Base-by-base conservation (phyloP, 257 asterid species). In the Leptodermis oblonga region DNA sequence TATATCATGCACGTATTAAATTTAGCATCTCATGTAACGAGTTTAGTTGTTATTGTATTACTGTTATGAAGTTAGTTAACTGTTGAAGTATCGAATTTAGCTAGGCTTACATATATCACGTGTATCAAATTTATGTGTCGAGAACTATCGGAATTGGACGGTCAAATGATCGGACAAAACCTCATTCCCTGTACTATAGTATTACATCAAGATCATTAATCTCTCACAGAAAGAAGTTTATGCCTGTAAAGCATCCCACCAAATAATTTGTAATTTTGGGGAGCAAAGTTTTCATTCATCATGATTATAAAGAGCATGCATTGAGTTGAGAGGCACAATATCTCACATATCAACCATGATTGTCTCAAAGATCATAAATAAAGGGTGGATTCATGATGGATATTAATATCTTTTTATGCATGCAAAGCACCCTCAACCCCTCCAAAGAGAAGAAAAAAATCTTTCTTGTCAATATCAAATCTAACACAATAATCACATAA, bases 231-330 rank as follows among this genome's bases (percentile, higher is more conserved):
- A 49, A 8, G 55, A 49, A 49, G 55, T 49, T 49, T 39, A 17
- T 2, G n/a, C n/a, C 60, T 30, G 33, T 23, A 54, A 10, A 23
- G 60, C 60, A 22, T 54, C 58, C 23, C 60, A 8, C 33, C 26
- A 25, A 10, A 55, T 15, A 10, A 54, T 25, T 1, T 25, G 12
- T 26, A 26, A 26, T 26, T 55, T 55, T 55, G 36, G 15, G 62
- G 62, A 25, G 62, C 62, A 26, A 28, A 25, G 37, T 55, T 55
- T 26, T 20, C 15, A 4, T 26, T 56, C 8, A 20, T 14, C 17
- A 56, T 28, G 62, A 56, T 56, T 12, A 26, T 56, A 52, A 22
- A 56, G 62, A 56, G 62, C 62, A 56, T 56, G 61, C 39, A 14
- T 25, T 13, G 33, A 11, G 14, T n/a, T 34, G 48, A 1, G 0